phyloP scores from a whole-genome alignment of 1,284 basidiomycete genomes.

The Cerrena zonata region DNA sequence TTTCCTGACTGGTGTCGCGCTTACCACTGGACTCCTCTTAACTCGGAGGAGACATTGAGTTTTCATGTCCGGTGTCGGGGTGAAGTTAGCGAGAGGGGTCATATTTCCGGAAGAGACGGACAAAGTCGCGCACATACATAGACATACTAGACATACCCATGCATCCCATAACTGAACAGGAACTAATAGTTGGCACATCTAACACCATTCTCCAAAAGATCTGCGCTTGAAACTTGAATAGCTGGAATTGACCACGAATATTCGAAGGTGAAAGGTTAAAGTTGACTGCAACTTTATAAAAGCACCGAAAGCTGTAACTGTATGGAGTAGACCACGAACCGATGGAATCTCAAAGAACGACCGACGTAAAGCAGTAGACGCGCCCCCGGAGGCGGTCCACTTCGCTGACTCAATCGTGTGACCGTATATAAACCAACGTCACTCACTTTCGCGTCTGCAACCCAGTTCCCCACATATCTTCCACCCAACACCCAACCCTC shows the following conservation, averaged over 20 bases:
- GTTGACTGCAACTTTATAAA: no score
- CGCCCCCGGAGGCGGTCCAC: slow-evolving; percentile 12
- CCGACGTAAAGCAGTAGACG: no score
- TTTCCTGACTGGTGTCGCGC: slow-evolving; percentile 31
- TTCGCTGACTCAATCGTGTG: slow-evolving; percentile 14
- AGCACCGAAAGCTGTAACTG: no score
- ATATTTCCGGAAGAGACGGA: no score
- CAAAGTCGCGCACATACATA: no score
- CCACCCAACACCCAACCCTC: slow-evolving; percentile 4
- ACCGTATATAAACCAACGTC: slow-evolving; percentile 12
- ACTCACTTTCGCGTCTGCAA: not conserved
- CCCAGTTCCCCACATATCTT: slow-evolving; percentile 12
- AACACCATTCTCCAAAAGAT: not conserved
- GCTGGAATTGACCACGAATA: no score
- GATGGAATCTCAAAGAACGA: no score
- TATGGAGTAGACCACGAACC: no score
- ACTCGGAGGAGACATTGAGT: not conserved
- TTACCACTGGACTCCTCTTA: slow-evolving; percentile 18
- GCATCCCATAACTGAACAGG: no score
- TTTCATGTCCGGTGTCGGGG: not conserved
- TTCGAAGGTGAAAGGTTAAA: no score
- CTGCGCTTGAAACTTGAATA: slow-evolving; percentile 1
- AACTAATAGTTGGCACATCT: not conserved
- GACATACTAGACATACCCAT: no score
- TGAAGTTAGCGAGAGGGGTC: not conserved